Percentiles rank a stretch among this genome's conserved stretches.
Conservation (phyloP, 148 eudicot genomes). For the Fagopyrum homotropicum region DNA sequence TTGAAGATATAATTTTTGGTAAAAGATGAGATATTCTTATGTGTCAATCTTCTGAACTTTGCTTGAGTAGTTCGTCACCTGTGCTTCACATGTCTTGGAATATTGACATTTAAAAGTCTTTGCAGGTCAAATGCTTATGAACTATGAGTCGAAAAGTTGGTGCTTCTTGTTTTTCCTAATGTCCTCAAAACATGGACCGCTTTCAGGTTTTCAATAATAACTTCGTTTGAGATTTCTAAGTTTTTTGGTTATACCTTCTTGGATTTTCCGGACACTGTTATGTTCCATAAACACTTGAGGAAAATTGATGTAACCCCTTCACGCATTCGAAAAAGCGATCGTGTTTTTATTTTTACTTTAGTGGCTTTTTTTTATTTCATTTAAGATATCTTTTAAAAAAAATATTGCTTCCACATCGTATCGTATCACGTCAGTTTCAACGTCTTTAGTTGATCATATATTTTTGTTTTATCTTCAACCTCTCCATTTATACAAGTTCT, state of each 20-base stretch:
- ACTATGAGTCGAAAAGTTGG: constrained; percentile 61
- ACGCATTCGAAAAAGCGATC: constrained; percentile 21
- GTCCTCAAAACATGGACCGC: constrained; percentile 84
- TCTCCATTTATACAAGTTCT: too few relatives aligned
- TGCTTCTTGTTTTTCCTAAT: constrained; percentile 85
- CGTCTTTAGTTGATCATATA: too few relatives aligned
- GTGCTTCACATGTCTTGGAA: background rate
- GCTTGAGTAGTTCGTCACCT: constrained; percentile 36
- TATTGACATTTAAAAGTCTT: constrained; percentile 3
- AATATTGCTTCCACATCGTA: too few relatives aligned
- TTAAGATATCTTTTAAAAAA: too few relatives aligned
- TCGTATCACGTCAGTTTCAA: too few relatives aligned
- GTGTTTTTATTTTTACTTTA: too few relatives aligned
- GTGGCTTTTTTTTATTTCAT: too few relatives aligned
- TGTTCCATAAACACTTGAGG: constrained; percentile 72
- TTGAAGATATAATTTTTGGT: constrained; percentile 76
- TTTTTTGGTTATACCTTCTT: constrained; percentile 25
- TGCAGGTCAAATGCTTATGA: too few relatives aligned
- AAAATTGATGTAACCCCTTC: constrained; percentile 21
- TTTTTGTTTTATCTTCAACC: too few relatives aligned
- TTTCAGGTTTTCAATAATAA: constrained; percentile 64
- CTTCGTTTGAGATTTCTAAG: constrained; percentile 41
- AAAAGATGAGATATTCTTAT: constrained; percentile 41
- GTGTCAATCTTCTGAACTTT: constrained; percentile 5
- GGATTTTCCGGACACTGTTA: constrained; percentile 42